Base-by-base conservation (phyloP, 2,329 filamentous ascomycete species). In the Nakataea oryzae region DNA sequence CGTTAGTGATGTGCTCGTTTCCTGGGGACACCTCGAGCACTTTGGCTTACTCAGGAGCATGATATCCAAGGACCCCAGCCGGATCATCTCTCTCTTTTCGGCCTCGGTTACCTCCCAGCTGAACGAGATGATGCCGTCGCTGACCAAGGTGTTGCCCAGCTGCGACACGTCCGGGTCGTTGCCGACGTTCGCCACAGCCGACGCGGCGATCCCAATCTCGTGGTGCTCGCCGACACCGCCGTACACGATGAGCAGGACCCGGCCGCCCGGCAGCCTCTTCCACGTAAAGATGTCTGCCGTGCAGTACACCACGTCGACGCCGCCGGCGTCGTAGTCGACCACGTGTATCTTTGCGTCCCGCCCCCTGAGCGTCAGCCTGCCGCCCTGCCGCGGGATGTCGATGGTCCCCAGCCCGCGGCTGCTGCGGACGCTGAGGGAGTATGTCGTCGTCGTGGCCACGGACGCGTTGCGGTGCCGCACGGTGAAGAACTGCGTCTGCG, bases 281-380 rank as follows among this genome's bases (percentile, higher is more conserved):
- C 86, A 88, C 0, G 86, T 89, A 64, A 86, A 84, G 28, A 90
- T 81, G 67, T 91, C 87, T 0, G 85, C 86, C 2, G 87, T 87
- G 0, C 85, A 89, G 72, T 90, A 91, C 0, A 89, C 70, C 21
- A 91, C 69, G 1, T 76, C 81, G 6, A 76, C 73, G n/a, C 80
- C 79, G 0, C 84, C 85, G 58, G 90, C 73, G 14, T 82, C 76
- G 63, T 90, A 90, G 66, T 90, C 85, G 0, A 81, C 85, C 4
- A 90, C 81, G 67, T 87, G 84, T 55, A 88, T 80, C 72, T 84
- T 89, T 0, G 86, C 87, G 68, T 90, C 87, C 27, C 87, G 76
- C 0, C 87, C 83, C 54, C 80, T 79, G 5, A 90, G 72, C 0
- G 79, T 81, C 12, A 90, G 75, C 1, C 73, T 78, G 1, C 80